Evolutionary conservation across 768 basidiomycete genomes (phyloP), one percentile per base, ranked within the genome.

Genomic region (Boletus fagicola): DNA sequence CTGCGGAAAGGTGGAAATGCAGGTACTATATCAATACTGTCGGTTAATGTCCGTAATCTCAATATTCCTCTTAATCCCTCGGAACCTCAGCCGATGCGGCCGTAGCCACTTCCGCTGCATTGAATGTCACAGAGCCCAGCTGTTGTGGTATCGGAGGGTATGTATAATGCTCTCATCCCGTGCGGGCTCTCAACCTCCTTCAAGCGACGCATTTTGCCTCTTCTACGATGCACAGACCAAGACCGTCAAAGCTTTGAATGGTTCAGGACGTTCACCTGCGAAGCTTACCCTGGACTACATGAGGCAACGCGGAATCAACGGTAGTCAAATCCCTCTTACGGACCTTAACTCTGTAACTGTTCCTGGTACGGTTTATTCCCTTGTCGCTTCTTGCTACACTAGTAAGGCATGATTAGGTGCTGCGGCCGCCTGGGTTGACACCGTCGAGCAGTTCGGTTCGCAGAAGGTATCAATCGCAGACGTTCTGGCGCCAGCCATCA

Each of bases 401-500:
- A 56, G 38, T 45, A 15, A 33, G 72, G 67, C 24, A 67, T 75
- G 28, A 36, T 31, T 67, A 83, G 94, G 96, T 50, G 89, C 91
- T n/a, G 92, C 95, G 4, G 91, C 94, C 35, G 94, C 94, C 16
- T 98, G 96, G 95, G 78, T 91, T 18, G 97, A 98, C 71, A 90
- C 94, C 0, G 79, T 98, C 35, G 83, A 90, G 58, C 76, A 77
- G 39, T 85, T 97, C 53, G 96, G 96, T 18, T 91, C 85, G 60
- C 88, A 92, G 11, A 70, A 58, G 57, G 54, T 89, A 4, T 76
- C 74, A 1, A 62, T 87, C 46, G 82, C 81, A 4, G 91, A 98
- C 16, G 79, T 94, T 31, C 78, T 98, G 26, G 88, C 76, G 26
- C 97, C 97, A 53, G 97, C 95, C 2, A 97, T 97, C 56, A 78